Base-by-base conservation (phyloP, 305 asterid species). In the Caryopteris hybrid region DNA sequence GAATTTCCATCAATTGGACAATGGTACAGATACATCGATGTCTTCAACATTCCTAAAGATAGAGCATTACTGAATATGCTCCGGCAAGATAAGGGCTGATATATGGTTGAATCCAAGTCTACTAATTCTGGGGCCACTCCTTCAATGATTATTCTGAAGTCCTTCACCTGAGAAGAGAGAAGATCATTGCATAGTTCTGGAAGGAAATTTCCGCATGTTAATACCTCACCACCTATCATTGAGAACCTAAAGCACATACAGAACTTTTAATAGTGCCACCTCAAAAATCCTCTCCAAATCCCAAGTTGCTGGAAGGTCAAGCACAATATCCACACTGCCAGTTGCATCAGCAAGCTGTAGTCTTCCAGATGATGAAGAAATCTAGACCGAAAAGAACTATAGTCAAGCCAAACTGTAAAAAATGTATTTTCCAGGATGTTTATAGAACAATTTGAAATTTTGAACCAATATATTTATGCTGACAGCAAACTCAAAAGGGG, bases 311-410 rank as follows among this genome's bases (percentile, higher is more conserved):
- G 97, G 83, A 76, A 77, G 78, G 72, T 80, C 82, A 72, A 82
- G 79, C 76, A 76, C 71, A 64, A 87, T 83, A 75, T 94, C 98
- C 43, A 94, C 74, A 61, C 81, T 71, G 21, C 96, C 97, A 56
- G 98, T 91, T 57, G 97, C 89, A 79, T 94, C 99, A 79, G 79
- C 87, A 76, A 94, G 89, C 79, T 88, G 91, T 79, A 91, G 68
- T 78, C 86, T 81, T 84, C 99, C 97, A 72, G 97, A 87, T 51
- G 88, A 83, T 47, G 47, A 64, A 67, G 95, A 89, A 74, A 85
- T 66, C 99, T 94, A 78, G 65, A 85, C 33, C 70, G 69, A 60
- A 69, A 68, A 61, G 54, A 69, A 74, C 16, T 60, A 42, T 58
- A 68, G 39, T 36, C 62, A 53, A 56, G 62, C 71, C 62, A 76